Percentiles rank a stretch among this genome's conserved stretches.
Conservation (phyloP, 768 basidiomycete genomes). For the Strobilomyces confusus region DNA sequence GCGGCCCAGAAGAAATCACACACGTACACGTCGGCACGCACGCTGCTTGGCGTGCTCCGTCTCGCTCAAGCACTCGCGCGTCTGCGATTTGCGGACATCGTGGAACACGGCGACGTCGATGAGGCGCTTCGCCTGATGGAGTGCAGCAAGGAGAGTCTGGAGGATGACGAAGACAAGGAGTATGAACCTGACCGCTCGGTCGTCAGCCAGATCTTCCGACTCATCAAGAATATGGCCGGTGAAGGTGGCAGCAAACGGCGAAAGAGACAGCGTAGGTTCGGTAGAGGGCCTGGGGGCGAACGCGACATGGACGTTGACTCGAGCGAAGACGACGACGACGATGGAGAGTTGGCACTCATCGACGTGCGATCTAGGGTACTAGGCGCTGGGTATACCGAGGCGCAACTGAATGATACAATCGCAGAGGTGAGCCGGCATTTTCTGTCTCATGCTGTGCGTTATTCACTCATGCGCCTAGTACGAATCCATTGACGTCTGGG, state of each 20-base stretch:
- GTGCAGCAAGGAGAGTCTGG: conserved; percentile 87
- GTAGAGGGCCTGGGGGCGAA: conserved; percentile 66
- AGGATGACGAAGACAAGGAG: conserved; percentile 72
- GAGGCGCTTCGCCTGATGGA: conserved; percentile 97
- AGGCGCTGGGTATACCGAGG: conserved; percentile 87
- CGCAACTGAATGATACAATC: conserved; percentile 84
- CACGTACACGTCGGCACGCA: conserved; percentile 94
- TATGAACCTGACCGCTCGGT: conserved; percentile 72
- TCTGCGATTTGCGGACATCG: conserved; percentile 76
- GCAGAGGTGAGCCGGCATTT: conserved; percentile 50
- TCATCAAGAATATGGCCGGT: conserved; percentile 83
- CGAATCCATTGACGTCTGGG: conserved; percentile 77
- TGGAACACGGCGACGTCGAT: conserved; percentile 86
- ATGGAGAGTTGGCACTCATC: conserved; percentile 75
- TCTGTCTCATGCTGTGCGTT: neutral
- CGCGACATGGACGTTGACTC: conserved; percentile 69
- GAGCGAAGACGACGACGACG: conserved; percentile 62
- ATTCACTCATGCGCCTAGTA: conserved; percentile 51
- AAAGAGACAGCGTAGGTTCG: conserved; percentile 51
- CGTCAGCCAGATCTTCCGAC: conserved; percentile 80
- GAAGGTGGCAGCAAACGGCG: conserved; percentile 37
- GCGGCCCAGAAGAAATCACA: conserved; percentile 84
- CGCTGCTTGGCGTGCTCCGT: conserved; percentile 90
- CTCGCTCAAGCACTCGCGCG: conserved; percentile 94
- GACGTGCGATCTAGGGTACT: conserved; percentile 86